Percentiles rank a stretch among this genome's conserved stretches.
Evolutionary conservation across 306 rosid genomes (phyloP).

Genomic region (Cercis canadensis): DNA sequence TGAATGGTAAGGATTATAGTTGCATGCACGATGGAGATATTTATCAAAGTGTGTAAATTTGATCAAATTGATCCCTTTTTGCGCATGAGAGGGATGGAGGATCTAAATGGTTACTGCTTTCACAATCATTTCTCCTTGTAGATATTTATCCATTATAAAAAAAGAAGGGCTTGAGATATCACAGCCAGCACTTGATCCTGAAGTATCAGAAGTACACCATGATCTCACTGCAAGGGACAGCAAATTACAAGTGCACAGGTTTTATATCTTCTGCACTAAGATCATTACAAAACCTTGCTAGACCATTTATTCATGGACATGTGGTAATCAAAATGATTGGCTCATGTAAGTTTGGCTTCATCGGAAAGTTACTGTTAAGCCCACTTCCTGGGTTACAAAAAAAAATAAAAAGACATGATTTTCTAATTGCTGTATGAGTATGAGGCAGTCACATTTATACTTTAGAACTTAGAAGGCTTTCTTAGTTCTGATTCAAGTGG

Average conservation of each 20-base stretch:
- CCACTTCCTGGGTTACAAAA: no score
- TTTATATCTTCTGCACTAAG: background rate
- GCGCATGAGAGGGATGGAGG: no score
- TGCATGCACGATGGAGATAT: no score
- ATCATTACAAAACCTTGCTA: background rate
- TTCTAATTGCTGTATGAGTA: no score
- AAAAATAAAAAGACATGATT: no score
- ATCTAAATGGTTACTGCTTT: no score
- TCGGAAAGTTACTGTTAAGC: no score
- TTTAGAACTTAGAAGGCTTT: background rate
- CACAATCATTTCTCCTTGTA: background rate
- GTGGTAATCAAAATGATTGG: background rate
- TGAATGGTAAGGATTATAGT: background rate
- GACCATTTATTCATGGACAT: background rate
- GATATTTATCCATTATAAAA: slow-evolving; percentile 29
- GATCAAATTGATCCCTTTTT: background rate
- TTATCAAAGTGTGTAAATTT: no score
- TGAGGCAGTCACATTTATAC: background rate
- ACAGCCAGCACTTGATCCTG: slow-evolving; percentile 43
- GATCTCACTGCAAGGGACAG: slow-evolving; percentile 32
- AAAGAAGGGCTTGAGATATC: slow-evolving; percentile 47
- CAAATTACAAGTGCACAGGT: slow-evolving; percentile 31
- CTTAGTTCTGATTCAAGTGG: background rate
- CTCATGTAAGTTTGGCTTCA: no score
- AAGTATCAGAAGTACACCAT: slow-evolving; percentile 34